These are phyloP conservation scores for Exophiala dermatitidis DNA, from an alignment of 2,329 filamentous ascomycete species.

Conservation along the genomic window DNA sequence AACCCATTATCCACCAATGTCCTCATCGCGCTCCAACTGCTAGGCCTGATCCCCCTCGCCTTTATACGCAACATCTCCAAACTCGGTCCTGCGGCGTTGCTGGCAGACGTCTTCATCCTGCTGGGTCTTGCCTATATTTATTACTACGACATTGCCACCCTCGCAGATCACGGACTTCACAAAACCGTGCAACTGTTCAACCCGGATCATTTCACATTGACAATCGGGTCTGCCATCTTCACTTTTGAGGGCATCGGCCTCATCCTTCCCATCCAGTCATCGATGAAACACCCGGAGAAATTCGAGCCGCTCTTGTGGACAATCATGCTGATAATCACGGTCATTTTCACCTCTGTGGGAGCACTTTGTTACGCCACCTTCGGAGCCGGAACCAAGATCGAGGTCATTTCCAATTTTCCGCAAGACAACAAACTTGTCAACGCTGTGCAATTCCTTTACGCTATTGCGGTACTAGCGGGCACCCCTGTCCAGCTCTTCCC, in stretches of 20 bases:
- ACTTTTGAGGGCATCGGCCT: conserved; percentile 73
- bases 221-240: conserved; percentile 67
- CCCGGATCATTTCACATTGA: conserved; percentile 60
- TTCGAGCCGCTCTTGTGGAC: conserved; percentile 59
- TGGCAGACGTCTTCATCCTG: conserved; percentile 66
- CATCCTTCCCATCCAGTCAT: conserved; percentile 68
- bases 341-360: conserved; percentile 65
- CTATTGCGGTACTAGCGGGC: conserved; percentile 64
- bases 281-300: conserved; percentile 62
- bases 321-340: conserved; percentile 66
- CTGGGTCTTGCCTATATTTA: conserved; percentile 67
- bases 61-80: conserved; percentile 70
- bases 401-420: conserved; percentile 70
- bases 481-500: conserved; percentile 70
- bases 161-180: conserved; percentile 52
- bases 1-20: conserved; percentile 48
- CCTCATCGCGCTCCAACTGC: conserved; percentile 60
- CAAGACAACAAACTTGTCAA: conserved; percentile 66
- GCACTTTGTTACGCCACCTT: conserved; percentile 69
- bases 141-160: conserved; percentile 57
- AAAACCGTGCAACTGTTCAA: conserved; percentile 63
- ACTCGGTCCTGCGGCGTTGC: conserved; percentile 59
- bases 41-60: conserved; percentile 58
- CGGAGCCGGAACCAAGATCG: conserved; percentile 60
- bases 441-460: conserved; percentile 67